A percentile compares a stretch with the other conserved stretches of the same genome.
These are phyloP conservation scores for Liquidambar formosana DNA, from an alignment of 164 flowering plant species.

Conservation along the genomic window DNA sequence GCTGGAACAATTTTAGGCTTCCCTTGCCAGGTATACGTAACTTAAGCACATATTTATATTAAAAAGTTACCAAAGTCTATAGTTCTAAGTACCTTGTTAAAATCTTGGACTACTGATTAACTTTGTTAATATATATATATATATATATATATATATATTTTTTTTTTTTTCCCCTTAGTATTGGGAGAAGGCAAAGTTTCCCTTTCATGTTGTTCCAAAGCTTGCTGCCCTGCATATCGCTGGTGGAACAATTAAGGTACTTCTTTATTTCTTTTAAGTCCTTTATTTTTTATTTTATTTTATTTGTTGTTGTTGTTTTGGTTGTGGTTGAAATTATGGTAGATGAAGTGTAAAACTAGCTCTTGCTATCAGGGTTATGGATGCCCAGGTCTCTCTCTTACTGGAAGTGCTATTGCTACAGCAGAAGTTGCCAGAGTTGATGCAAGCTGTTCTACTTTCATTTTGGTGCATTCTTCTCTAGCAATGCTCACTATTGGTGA, in stretches of 20 bases:
- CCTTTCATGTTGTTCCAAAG: conserved; percentile 83
- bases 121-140: too few relatives aligned
- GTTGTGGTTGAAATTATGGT: background rate
- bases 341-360: conserved; percentile 8
- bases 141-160: too few relatives aligned
- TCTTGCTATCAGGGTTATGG: conserved; percentile 73
- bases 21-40: background rate
- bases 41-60: too few relatives aligned
- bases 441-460: conserved; percentile 93
- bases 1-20: background rate
- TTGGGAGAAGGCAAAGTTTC: conserved; percentile 99
- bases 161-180: conserved; percentile 42
- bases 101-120: too few relatives aligned
- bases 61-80: background rate
- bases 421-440: conserved; percentile 95
- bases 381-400: conserved; percentile 87
- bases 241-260: conserved; percentile 92
- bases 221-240: conserved; percentile 65
- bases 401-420: conserved; percentile 67
- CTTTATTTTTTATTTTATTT: background rate
- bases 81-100: too few relatives aligned
- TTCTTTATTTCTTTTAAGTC: background rate
- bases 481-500: conserved; percentile 97
- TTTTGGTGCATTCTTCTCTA: conserved; percentile 90
- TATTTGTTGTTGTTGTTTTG: too few relatives aligned